Base-by-base conservation (phyloP, 2,329 filamentous ascomycete species). In the Aspergillus sclerotialis region DNA sequence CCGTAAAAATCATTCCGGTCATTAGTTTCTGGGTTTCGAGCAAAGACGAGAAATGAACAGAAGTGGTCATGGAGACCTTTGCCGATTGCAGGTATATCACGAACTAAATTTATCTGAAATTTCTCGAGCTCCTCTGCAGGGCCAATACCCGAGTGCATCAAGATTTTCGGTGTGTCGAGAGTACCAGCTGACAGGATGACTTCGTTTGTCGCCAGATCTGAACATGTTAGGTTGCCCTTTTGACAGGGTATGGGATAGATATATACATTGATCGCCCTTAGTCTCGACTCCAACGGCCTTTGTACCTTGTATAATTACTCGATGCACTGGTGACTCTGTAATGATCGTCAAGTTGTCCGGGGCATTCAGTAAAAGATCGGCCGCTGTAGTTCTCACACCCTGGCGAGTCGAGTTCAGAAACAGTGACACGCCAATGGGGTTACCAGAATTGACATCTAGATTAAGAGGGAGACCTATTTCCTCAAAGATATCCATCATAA, bases 361-460 rank as follows among this genome's bases (percentile, higher is more conserved):
- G 1, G 48, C 28, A 3, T 55, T 46, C 2, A 44, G 40, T 8
- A 80, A 43, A 29, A 77, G 56, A 39, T 76, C 74, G 2, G 60
- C 59, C 0, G 75, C 68, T 0, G 73, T 78, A 0, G 66, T 67
- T 12, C 74, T 60, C 7, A 62, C 32, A 1, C 73, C 74, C 6
- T 67, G 57, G 16, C 61, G 48, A n/a, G 68, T 61, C 8, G 73
- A 74, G 30, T 67, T 70, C 41, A 73, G 68, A 11, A 65, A 47
- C 28, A 70, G 53, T 1, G 65, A 66, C 56, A 79, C 67, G 3
- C 77, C 77, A 18, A 78, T 60, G 0, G 73, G 74, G 45, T 79
- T 66, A 0, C 76, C 76, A 6, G 68, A 72, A 41, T 80, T 79
- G 25, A 74, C 64, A 42, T 79, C 75, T 0, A 62, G 60, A 39